Base-by-base conservation (phyloP, 129 eudicot species). In the sunflower (Helianthus annuus) region DNA sequence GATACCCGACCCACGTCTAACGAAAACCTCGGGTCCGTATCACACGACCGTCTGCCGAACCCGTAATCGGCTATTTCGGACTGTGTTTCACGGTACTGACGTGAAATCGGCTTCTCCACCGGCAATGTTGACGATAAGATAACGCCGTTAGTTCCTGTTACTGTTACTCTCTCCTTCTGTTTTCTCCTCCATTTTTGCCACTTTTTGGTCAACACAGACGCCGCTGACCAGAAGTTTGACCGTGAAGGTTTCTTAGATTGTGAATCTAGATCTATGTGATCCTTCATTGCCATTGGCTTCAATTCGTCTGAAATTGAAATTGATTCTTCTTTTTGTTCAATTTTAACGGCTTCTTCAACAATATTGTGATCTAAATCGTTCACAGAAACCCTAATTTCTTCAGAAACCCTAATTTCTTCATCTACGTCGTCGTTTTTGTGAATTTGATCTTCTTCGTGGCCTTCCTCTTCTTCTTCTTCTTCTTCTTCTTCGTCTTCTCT, bases 11-110 rank as follows among this genome's bases (percentile, higher is more conserved):
- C 91, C 34, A 88, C 96, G 51, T 91, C 97, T 36, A 91, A 79
- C 3, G 97, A 92, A 49, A 89, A 89, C 77, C 98, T 79, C 8
- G 97, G 98, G 67, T 87, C 98, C 6, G 81, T 83, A 63, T 92
- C 98, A 57, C 96, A 89, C n/a, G 98, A 92, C 56, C 96, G 72
- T 72, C 98, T 79, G 6, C 96, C 95, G 53, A 80, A 85, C 29
- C 96, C 98, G 58, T 92, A 92, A 80, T 92, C 98, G 1, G 96
- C 96, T 12, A 92, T 83, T 74, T 92, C 95, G 2, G 94, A 92
- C 74, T 89, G 98, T 36, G 96, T 87, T 55, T 92, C 98, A 2
- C 95, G 85, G 70, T 45, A 85, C 12, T 78, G 85, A 84, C 96
- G 73, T 22, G 87, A 79, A 76, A 83, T 78, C 3, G 88, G 88